Conservation (phyloP, 768 basidiomycete genomes). For the Rhodotorula diobovata region DNA sequence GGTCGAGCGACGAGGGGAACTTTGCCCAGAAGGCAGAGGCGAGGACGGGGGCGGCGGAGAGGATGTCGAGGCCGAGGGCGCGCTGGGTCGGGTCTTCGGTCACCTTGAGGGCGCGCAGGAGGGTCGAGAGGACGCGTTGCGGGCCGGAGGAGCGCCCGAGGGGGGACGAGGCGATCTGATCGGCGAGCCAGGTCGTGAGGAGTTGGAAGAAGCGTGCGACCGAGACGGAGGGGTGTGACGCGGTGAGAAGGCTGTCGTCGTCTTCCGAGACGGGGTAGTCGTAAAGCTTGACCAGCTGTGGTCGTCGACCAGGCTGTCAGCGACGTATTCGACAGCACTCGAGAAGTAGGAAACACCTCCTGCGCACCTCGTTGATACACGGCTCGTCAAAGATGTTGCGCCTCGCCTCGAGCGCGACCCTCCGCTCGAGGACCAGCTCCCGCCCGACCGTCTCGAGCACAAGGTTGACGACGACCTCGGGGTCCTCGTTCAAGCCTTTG, state of each 20-base stretch:
- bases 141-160: conserved; percentile 23
- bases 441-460: conserved; percentile 59
- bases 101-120: conserved; percentile 71
- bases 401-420: conserved; percentile 69
- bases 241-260: conserved; percentile 47
- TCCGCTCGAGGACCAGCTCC: conserved; percentile 55
- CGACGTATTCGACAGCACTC: no score
- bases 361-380: conserved; percentile 11
- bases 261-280: conserved; percentile 47
- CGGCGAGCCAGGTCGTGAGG: conserved; percentile 49
- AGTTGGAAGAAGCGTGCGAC: conserved; percentile 34
- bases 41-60: conserved; percentile 46
- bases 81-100: conserved; percentile 83
- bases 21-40: conserved; percentile 40
- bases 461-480: conserved; percentile 58
- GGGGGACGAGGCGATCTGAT: conserved; percentile 54
- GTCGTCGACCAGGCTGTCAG: no score
- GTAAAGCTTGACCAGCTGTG: conserved; percentile 44
- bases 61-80: conserved; percentile 72
- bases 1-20: conserved; percentile 59
- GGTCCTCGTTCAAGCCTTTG: conserved; percentile 65
- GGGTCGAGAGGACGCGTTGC: conserved; percentile 75
- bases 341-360: not conserved
- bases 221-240: conserved; percentile 28
- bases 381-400: conserved; percentile 61